These are phyloP conservation scores for Hypoxylon rickii DNA, from an alignment of 495 filamentous ascomycete genomes.

Conservation along the genomic window DNA sequence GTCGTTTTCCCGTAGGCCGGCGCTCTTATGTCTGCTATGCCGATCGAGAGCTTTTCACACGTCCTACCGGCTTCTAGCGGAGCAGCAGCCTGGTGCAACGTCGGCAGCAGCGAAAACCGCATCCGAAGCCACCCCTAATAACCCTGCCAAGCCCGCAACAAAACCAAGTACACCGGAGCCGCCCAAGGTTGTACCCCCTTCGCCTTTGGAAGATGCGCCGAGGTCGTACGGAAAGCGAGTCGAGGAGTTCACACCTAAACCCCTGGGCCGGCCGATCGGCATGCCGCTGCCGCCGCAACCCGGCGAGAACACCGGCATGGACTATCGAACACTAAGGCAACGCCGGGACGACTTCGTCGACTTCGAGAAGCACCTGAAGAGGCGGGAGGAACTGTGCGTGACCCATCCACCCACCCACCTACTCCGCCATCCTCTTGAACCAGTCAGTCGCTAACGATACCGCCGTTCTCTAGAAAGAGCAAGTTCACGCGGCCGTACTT, in stretches of 20 bases:
- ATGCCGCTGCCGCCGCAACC: slow-evolving; percentile 68
- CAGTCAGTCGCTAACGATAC: too few relatives aligned
- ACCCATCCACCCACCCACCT: background rate
- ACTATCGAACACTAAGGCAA: slow-evolving; percentile 66
- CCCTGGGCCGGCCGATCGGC: slow-evolving; percentile 80
- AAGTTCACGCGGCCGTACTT: slow-evolving; percentile 84
- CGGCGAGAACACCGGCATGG: slow-evolving; percentile 81
- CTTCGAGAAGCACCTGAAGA: slow-evolving; percentile 78
- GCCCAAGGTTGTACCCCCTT: slow-evolving; percentile 22
- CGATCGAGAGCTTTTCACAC: slow-evolving; percentile 55
- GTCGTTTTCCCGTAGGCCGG: slow-evolving; percentile 27
- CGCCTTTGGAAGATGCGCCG: slow-evolving; percentile 55
- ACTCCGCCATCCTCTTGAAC: slow-evolving; percentile 1
- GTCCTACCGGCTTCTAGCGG: slow-evolving; percentile 46
- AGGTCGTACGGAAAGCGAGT: slow-evolving; percentile 59
- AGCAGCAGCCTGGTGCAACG: slow-evolving; percentile 14
- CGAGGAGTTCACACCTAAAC: slow-evolving; percentile 65
- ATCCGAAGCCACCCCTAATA: slow-evolving; percentile 25
- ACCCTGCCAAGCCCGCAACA: slow-evolving; percentile 8
- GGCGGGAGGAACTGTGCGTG: slow-evolving; percentile 71
- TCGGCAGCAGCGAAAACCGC: background rate
- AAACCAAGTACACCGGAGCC: slow-evolving; percentile 12
- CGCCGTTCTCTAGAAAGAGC: slow-evolving; percentile 44
- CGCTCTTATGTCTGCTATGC: slow-evolving; percentile 48
- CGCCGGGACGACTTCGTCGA: slow-evolving; percentile 80